Evolutionary conservation across 1,284 basidiomycete genomes (phyloP), one percentile per base, ranked within the genome.

Genomic region (Chalciporus sp.): DNA sequence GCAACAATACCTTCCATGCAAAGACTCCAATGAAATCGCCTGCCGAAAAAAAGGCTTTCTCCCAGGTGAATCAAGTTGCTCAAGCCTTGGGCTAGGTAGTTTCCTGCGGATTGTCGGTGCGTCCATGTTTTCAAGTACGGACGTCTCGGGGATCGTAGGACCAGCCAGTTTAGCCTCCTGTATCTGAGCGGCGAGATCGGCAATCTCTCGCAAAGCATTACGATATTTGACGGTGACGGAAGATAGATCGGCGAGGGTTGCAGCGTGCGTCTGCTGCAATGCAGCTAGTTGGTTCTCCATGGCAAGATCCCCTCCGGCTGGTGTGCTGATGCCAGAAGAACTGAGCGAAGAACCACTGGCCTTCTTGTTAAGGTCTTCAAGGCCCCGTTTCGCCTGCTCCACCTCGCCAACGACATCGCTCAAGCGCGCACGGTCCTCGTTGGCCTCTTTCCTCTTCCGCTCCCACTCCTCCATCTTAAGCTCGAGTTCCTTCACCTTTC

Each of bases 201-300:
- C 89, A 57, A 97, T 94, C 69, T 95, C 91, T 53, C 83, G 82
- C 27, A 96, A 79, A n/a, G 94, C 90, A 60, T 95, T 90, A 35
- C 88, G 86, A 68, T 96, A 96, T 69, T 94, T 94, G 40, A 75
- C 73, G 5, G 89, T 88, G 35, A 95, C 81, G 2, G 83, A 77
- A 9, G 92, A 86, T 27, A 95, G 80, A 65, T 95, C 90, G 2
- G 84, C 78, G 10, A 95, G 80, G 1, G 93, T 93, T 19, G 85
- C 85, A 42, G 86, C 81, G 62, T 93, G 85, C 1, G 87, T 90
- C 64, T 88, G 82, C 64, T 89, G 88, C 20, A 94, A 78, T 16
- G 80, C 76, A 19, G 84, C 66, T 20, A 90, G 73, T 66, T 90
- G 87, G 41, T 71, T 73, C 63, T 85, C 78, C n/a, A 80, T 59